Conservation (phyloP, 495 filamentous ascomycete genomes). For the Penicillium dipodomyicola region DNA sequence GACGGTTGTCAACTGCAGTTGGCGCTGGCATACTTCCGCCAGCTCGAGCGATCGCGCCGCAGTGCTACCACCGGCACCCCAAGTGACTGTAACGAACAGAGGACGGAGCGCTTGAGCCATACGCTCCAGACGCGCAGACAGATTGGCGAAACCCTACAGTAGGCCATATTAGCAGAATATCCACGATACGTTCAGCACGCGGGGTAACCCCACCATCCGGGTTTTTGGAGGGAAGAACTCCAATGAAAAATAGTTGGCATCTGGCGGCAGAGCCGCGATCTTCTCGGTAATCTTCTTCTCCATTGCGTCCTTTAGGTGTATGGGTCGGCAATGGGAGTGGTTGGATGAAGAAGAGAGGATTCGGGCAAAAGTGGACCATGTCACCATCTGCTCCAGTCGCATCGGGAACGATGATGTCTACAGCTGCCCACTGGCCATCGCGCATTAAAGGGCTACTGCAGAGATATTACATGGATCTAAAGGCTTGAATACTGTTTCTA, state of each 20-base stretch:
- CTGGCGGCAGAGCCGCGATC: constrained; percentile 82
- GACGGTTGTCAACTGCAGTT: constrained; percentile 89
- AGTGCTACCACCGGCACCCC: constrained; percentile 94
- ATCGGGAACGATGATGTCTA: constrained; percentile 24
- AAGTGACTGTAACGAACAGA: constrained; percentile 95
- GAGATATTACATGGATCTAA: background rate
- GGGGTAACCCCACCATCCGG: constrained; percentile 61
- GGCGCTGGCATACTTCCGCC: constrained; percentile 91
- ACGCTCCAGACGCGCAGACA: constrained; percentile 87
- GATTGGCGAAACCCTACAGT: constrained; percentile 76
- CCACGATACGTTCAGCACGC: constrained; percentile 21
- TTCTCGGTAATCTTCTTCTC: constrained; percentile 89
- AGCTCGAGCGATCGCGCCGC: constrained; percentile 86
- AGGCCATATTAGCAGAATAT: constrained; percentile 3
- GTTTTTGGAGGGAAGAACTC: constrained; percentile 99
- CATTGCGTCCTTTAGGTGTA: constrained; percentile 39
- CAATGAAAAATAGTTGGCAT: constrained; percentile 86
- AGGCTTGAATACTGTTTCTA: constrained; percentile 6
- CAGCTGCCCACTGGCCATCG: constrained; percentile 22
- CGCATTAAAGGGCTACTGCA: constrained; percentile 9
- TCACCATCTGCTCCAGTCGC: constrained; percentile 14
- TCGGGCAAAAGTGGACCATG: constrained; percentile 31
- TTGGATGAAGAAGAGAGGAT: constrained; percentile 19
- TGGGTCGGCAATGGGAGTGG: constrained; percentile 19
- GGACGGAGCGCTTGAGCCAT: constrained; percentile 90